A percentile compares a stretch with the other conserved stretches of the same genome.
Conservation (phyloP, 768 basidiomycete species). For the Scleroderma citrinum region DNA sequence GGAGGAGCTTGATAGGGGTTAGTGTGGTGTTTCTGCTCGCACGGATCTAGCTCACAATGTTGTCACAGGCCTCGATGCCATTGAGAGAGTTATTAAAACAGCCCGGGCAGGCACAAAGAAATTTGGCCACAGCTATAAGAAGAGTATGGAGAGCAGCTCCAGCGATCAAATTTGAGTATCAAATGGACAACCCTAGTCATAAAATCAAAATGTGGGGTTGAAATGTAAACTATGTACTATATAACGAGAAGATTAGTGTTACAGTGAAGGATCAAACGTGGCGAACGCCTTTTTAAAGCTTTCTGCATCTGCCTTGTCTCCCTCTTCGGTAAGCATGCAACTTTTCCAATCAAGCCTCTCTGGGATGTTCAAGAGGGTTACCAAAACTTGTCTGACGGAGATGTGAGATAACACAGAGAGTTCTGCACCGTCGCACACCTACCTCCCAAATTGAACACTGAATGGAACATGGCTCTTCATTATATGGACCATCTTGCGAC, state of each 20-base stretch:
- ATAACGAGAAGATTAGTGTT: slow-evolving; percentile 1
- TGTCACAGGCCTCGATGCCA: slow-evolving; percentile 71
- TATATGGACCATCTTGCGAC: slow-evolving; percentile 79
- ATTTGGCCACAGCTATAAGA: slow-evolving; percentile 71
- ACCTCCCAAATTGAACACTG: slow-evolving; percentile 93
- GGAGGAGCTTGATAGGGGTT: slow-evolving; percentile 72
- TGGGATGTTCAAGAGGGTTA: slow-evolving; percentile 65
- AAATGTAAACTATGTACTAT: neutral
- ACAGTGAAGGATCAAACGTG: slow-evolving; percentile 54
- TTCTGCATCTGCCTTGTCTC: slow-evolving; percentile 78
- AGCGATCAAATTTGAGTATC: slow-evolving; percentile 18
- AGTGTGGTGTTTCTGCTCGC: slow-evolving; percentile 6
- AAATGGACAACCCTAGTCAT: no score
- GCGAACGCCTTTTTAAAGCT: slow-evolving; percentile 83
- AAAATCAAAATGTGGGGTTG: no score
- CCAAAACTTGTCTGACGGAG: slow-evolving; percentile 66
- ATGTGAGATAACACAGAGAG: slow-evolving; percentile 5
- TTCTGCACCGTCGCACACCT: slow-evolving; percentile 20
- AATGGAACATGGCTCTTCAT: slow-evolving; percentile 76
- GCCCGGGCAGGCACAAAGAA: slow-evolving; percentile 53
- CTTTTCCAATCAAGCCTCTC: slow-evolving; percentile 90
- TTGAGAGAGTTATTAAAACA: slow-evolving; percentile 68
- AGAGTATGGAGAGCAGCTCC: slow-evolving; percentile 39
- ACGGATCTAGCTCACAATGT: neutral
- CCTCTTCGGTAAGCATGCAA: slow-evolving; percentile 76